Evolutionary conservation across 495 filamentous ascomycete species (phyloP).

Genomic region (Aspergillus sclerotiicarbonarius): DNA sequence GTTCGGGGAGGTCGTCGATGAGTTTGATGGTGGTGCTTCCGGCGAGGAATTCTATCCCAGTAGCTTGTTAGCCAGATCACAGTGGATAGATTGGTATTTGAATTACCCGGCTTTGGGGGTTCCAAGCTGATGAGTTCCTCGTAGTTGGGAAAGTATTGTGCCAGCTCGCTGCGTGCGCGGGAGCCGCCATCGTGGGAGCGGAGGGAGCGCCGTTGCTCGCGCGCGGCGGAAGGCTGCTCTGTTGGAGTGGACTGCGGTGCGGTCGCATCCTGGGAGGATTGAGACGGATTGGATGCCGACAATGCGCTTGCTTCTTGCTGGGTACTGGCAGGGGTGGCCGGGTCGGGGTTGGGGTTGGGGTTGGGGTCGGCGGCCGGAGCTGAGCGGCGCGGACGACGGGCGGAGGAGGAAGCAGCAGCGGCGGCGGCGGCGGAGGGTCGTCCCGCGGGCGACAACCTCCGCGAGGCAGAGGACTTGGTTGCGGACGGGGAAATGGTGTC

Average conservation of each 20-base stretch:
- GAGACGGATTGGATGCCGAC: neutral
- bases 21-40: conserved; percentile 44
- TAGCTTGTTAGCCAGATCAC: neutral
- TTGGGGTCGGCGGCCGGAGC: conserved; percentile 1
- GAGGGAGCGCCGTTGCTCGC: conserved; percentile 43
- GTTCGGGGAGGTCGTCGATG: conserved; percentile 42
- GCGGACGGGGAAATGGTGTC: conserved; percentile 2
- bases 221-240: conserved; percentile 9
- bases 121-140: conserved; percentile 86
- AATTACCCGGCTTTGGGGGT: conserved; percentile 70
- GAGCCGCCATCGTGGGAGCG: conserved; percentile 51
- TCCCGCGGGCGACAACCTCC: neutral
- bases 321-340: conserved; percentile 5
- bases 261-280: neutral
- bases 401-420: conserved; percentile 12
- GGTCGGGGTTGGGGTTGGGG: neutral
- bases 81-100: conserved; percentile 2
- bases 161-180: conserved; percentile 81
- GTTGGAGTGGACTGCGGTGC: neutral
- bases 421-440: conserved; percentile 13
- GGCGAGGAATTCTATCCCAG: conserved; percentile 40
- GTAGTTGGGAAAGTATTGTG: conserved; percentile 85
- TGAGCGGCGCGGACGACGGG: conserved; percentile 7
- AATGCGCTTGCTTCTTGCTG: neutral
- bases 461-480: neutral